Evolutionary conservation across 768 basidiomycete genomes (phyloP), one percentile per base, ranked within the genome.

Genomic region (Calocybe indica): DNA sequence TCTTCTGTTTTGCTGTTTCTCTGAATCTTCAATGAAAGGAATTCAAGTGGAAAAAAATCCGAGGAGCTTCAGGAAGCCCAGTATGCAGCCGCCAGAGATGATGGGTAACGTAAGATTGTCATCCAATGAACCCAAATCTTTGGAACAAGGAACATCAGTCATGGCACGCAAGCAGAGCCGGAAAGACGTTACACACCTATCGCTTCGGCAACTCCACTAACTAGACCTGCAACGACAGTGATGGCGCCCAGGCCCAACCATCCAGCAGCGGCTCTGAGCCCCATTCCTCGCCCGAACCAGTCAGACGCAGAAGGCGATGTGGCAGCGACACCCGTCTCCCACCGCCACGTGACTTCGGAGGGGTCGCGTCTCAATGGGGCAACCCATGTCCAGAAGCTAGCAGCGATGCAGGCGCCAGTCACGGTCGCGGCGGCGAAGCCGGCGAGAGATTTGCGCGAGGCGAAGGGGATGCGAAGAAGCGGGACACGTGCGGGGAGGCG

Each of bases 41-140:
- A 37, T 37, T 14, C 14, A 43, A 10, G 31, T 43, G 31, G 31
- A 43, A 33, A 43, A 34, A 30, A 43, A 43, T 30, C 67, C 64
- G 12, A 71, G 50, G 14, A 72, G 48, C 52, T 71, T 74, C 46
- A 75, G 54, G 56, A 75, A 73, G 7, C 66, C 73, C 12, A 67
- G 56, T 35, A 75, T 62, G 43, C 71, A 77, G 12, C 80, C 87
- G 2, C 92, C 92, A 5, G 90, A 83, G 47, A 94, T 79, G 59
- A 95, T 82, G 4, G 93, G 93, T 22, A 96, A 67, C 6, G 90
- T 94, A 22, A 96, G 63, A 61, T 96, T 95, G 60, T 96, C 93
- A 58, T 96, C 93, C 35, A 92, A 61, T 0, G 76, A 78, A 12
- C 91, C 91, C 2, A 95, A 71, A 62, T 94, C 91, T 95, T 0